These are phyloP conservation scores for Emergomyces orientalis DNA, from an alignment of 2,329 filamentous ascomycete species.

Conservation along the genomic window DNA sequence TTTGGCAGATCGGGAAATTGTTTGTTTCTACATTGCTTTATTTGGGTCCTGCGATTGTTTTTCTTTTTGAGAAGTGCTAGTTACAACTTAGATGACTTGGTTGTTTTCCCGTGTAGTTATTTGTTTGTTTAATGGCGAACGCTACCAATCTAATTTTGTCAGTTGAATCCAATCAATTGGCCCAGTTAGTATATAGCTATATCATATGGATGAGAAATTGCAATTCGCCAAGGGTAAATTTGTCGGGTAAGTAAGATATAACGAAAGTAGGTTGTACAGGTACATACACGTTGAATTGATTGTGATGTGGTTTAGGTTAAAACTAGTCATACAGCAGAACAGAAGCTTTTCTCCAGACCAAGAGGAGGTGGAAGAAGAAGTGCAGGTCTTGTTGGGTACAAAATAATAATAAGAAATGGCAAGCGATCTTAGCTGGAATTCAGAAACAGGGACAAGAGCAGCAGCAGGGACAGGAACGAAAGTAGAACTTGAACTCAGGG, in stretches of 20 bases:
- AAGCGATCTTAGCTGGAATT: background rate
- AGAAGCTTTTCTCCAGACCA: background rate
- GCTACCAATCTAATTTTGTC: too few relatives aligned
- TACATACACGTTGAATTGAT: background rate
- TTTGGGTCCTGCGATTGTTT: background rate
- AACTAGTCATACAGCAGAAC: background rate
- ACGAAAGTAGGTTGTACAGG: background rate
- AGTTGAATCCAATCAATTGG: too few relatives aligned
- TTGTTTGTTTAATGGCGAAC: too few relatives aligned
- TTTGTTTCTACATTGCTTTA: too few relatives aligned
- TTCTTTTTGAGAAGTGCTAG: background rate
- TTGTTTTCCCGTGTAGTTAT: background rate
- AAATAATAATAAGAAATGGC: background rate
- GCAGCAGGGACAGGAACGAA: background rate
- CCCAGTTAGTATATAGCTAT: background rate
- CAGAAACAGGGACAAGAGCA: too few relatives aligned
- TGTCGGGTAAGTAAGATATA: background rate
- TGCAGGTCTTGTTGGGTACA: background rate
- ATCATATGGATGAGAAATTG: background rate
- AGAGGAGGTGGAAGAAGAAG: background rate
- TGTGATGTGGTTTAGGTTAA: too few relatives aligned
- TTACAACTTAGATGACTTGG: background rate
- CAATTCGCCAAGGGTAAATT: background rate
- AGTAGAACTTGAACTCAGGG: background rate
- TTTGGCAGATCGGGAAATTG: too few relatives aligned